Conservation (phyloP, 2,329 filamentous ascomycete species). For the Fusarium citri region DNA sequence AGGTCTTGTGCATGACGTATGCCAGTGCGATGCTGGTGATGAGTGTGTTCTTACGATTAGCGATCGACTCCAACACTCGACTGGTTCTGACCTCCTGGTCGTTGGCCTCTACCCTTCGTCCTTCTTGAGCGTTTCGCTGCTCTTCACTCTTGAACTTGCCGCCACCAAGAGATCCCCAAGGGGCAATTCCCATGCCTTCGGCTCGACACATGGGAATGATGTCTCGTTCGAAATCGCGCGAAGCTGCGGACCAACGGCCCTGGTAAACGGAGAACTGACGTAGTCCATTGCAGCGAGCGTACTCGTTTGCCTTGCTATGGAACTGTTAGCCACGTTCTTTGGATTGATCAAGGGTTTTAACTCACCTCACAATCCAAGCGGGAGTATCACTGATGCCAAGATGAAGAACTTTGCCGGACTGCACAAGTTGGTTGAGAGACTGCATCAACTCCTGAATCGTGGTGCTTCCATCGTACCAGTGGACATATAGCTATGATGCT, state of each 20-base stretch:
- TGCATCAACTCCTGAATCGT: constrained; percentile 77
- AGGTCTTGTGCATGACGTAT: constrained; percentile 78
- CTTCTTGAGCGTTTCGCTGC: constrained; percentile 50
- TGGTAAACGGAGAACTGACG: constrained; percentile 71
- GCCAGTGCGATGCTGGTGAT: constrained; percentile 71
- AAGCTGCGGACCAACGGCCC: constrained; percentile 55
- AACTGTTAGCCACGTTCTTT: constrained; percentile 13
- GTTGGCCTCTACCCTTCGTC: constrained; percentile 55
- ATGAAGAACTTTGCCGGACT: constrained; percentile 71
- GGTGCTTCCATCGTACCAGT: constrained; percentile 78
- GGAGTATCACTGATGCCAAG: constrained; percentile 76
- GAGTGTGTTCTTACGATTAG: constrained; percentile 55
- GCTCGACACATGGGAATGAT: constrained; percentile 58
- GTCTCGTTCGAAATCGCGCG: constrained; percentile 56
- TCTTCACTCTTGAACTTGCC: constrained; percentile 59
- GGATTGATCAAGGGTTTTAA: too few relatives aligned
- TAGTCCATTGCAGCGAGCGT: constrained; percentile 77
- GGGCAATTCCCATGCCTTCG: constrained; percentile 64
- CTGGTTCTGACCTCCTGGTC: constrained; percentile 65
- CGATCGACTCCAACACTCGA: constrained; percentile 62
- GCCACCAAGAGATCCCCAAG: constrained; percentile 68
- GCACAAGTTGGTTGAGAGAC: constrained; percentile 70
- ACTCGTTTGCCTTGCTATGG: constrained; percentile 70
- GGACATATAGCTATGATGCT: constrained; percentile 63
- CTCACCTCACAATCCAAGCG: constrained; percentile 71